Base-by-base conservation (phyloP, 495 filamentous ascomycete genomes). In the Bathelium albidoporum region DNA sequence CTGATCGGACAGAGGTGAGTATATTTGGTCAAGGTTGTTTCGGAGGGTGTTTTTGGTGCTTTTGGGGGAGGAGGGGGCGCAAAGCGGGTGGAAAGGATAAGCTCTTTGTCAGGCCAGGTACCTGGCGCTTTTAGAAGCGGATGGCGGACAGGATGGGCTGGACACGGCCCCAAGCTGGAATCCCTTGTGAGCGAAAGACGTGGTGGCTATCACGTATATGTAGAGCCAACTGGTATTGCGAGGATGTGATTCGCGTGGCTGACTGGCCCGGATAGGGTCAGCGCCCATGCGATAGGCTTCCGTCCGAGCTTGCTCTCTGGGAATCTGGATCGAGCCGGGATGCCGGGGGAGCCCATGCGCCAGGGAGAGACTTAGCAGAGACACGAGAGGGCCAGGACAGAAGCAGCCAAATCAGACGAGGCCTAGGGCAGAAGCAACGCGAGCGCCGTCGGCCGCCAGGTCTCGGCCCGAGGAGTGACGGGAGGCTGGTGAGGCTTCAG, bases 21-120 rank as follows among this genome's bases (percentile, higher is more conserved):
- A 16, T 9, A 28, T 28, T 26, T 24, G 26, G 49, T 24, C 20
- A 20, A 9, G 22, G 49, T 55, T 55, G 49, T 55, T 29, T 55
- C 49, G 44, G 20, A 29, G 20, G 49, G 49, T 26, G 24, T 28
- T 55, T 49, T 55, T n/a, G n/a, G n/a, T n/a, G n/a, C n/a, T n/a
- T 39, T 39, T 39, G 34, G 22, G 12, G 49, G 24, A 28, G 49
- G 49, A 16, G 16, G 29, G 24, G 12, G 22, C 9, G 24, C 11
- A 9, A 20, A 16, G 49, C 9, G 29, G 49, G 49, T 24, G 26
- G 49, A 20, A 55, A 55, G 49, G 24, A 29, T 55, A 55, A 55
- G 49, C 49, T 55, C 49, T 55, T 55, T 55, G 49, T 55, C 49
- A 55, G 49, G 49, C 24, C 49, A 55, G 49, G 49, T 55, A 55